Base-by-base conservation (phyloP, 148 eudicot genomes). In the Heliosperma pusillum region DNA sequence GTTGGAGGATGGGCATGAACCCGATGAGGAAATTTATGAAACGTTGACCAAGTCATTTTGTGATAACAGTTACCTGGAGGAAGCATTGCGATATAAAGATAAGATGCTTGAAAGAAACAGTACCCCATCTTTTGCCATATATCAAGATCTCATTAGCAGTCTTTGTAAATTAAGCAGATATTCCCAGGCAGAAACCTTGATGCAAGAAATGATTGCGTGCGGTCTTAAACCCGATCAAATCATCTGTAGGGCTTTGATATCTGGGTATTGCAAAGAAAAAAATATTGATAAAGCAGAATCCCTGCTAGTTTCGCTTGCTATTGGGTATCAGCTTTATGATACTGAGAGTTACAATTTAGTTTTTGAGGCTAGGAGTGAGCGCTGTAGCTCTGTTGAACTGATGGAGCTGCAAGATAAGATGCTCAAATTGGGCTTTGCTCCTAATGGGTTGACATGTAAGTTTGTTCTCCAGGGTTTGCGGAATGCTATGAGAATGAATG, bases 341-440 rank as follows among this genome's bases (percentile, higher is more conserved):
- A 74, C 79, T 15, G 85, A 80, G 73, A 82, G 96, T 73, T 92
- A 85, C 70, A 92, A 90, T 76, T 70, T 78, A 33, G 70, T 95
- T 79, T 71, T 88, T 33, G 85, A 81, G 83, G 61, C 77, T 45
- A 64, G 82, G 74, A 79, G 87, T 77, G 88, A 84, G 81, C 79
- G 73, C 11, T 84, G 85, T 50, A 85, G 83, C 50, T 70, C 82
- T 80, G 60, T 77, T 69, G 82, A 83, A 40, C 65, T 85, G 72
- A 81, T 95, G 85, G 88, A 84, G 78, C 74, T 95, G 70, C 96
- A 95, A 77, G 87, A 87, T 69, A 89, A 83, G 68, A 86, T 92
- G 97, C 74, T 78, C 76, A 91, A 82, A 76, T 73, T 85, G 68
- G 98, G 98, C n/a, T 91, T 79, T 77, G 65, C 53, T 13, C 95